These are phyloP conservation scores for Sugiyamaella valdiviana DNA, from an alignment of 805 yeast species.

Conservation along the genomic window DNA sequence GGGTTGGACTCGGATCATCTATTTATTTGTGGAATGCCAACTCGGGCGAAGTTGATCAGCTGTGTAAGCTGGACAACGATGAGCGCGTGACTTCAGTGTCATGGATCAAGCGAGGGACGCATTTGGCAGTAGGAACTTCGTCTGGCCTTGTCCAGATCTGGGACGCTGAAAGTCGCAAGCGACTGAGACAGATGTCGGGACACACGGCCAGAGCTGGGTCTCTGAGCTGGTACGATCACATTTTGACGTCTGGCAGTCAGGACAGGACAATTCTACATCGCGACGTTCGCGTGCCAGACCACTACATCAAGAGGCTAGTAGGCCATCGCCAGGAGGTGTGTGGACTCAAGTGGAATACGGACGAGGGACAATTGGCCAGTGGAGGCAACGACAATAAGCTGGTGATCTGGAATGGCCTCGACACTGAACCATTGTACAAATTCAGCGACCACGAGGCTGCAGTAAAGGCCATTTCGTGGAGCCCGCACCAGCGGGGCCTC, in stretches of 20 bases:
- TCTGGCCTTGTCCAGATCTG: constrained; percentile 88
- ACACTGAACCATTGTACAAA: constrained; percentile 58
- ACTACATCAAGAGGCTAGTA: constrained; percentile 63
- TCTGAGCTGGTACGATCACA: constrained; percentile 89
- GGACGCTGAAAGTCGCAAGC: constrained; percentile 68
- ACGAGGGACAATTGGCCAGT: constrained; percentile 84
- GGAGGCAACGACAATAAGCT: constrained; percentile 93
- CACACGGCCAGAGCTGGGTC: constrained; percentile 81
- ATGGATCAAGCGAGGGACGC: constrained; percentile 95
- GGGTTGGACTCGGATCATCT: constrained; percentile 82
- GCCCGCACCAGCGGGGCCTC: constrained; percentile 92
- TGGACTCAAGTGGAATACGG: constrained; percentile 89
- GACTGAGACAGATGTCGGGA: constrained; percentile 88
- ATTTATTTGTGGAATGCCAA: constrained; percentile 90
- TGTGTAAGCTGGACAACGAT: constrained; percentile 59
- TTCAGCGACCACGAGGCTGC: constrained; percentile 89
- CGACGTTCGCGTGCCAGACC: constrained; percentile 84
- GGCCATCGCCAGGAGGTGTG: constrained; percentile 92
- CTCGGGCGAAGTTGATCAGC: constrained; percentile 72
- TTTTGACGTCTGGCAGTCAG: constrained; percentile 79
- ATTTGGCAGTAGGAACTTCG: constrained; percentile 85
- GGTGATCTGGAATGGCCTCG: constrained; percentile 80
- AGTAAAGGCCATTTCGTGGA: constrained; percentile 95
- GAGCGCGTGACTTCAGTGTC: constrained; percentile 77
- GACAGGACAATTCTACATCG: constrained; percentile 81